phyloP scores from a whole-genome alignment of 2,329 filamentous ascomycete species.

The Fusarium nodosum region DNA sequence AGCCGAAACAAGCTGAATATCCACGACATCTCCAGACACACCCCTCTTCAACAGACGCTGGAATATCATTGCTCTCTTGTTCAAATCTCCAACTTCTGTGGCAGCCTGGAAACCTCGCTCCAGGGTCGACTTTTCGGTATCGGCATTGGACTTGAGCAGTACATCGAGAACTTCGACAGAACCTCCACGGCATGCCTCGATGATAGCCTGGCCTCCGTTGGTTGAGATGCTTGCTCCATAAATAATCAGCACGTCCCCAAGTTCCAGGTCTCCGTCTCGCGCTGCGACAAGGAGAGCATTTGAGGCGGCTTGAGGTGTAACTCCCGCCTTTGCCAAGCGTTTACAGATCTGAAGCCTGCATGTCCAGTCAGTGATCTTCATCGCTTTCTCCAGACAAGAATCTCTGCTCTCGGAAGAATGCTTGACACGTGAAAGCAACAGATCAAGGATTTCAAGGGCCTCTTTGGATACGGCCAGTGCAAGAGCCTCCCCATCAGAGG shows the following conservation, averaged over 20 bases:
- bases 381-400: conserved; percentile 59
- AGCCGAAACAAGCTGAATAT: conserved; percentile 67
- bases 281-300: conserved; percentile 66
- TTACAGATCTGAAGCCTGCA: conserved; percentile 60
- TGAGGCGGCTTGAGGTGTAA: conserved; percentile 61
- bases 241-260: conserved; percentile 65
- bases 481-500: conserved; percentile 64
- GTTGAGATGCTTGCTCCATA: conserved; percentile 66
- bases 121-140: conserved; percentile 59
- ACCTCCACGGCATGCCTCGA: conserved; percentile 67
- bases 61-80: conserved; percentile 64
- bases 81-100: conserved; percentile 65
- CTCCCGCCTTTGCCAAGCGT: conserved; percentile 61
- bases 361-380: conserved; percentile 57
- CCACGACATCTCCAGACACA: conserved; percentile 64
- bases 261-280: conserved; percentile 65
- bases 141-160: conserved; percentile 60
- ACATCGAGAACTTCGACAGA: conserved; percentile 64
- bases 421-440: conserved; percentile 58
- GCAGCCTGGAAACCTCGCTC: conserved; percentile 68
- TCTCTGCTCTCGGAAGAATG: conserved; percentile 58
- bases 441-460: conserved; percentile 60
- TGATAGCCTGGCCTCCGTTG: conserved; percentile 66
- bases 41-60: conserved; percentile 65
- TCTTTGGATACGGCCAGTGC: conserved; percentile 61